Evolutionary conservation across 2,329 filamentous ascomycete species (phyloP).

Genomic region (Aspergillus novofumigatus): DNA sequence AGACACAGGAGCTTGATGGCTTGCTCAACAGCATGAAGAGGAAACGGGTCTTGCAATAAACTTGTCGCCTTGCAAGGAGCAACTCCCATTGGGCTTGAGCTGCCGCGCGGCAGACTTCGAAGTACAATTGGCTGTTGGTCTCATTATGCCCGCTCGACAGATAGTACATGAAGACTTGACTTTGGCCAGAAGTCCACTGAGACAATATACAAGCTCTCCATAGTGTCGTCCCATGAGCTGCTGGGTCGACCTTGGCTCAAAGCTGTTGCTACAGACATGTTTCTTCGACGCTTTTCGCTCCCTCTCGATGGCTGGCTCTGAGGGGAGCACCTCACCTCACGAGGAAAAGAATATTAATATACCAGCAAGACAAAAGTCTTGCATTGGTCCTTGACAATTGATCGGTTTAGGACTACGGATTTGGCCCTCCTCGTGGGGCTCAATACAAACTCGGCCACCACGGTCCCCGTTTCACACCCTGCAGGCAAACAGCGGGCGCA

Average conservation of each 20-base stretch:
- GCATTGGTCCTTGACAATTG: background rate
- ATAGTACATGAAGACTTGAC: background rate
- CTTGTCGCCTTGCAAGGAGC: background rate
- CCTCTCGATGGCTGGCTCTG: background rate
- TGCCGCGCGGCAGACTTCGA: background rate
- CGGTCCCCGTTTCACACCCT: background rate
- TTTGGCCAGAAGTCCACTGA: background rate
- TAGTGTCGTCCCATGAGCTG: background rate
- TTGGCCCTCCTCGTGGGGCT: background rate
- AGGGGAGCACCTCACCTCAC: background rate
- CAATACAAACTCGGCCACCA: background rate
- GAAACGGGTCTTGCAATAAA: background rate
- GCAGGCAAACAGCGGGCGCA: background rate
- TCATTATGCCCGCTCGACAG: background rate
- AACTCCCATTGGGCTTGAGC: background rate
- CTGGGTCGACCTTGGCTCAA: background rate
- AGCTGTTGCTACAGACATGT: background rate
- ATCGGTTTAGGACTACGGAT: background rate
- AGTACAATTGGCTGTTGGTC: background rate
- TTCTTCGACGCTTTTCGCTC: background rate
- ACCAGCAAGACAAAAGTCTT: background rate
- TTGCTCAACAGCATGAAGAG: background rate
- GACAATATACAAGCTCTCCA: background rate
- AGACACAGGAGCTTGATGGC: background rate
- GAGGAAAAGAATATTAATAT: background rate